Conservation (phyloP, 345 rosid species). For the Melaleuca alternifolia region DNA sequence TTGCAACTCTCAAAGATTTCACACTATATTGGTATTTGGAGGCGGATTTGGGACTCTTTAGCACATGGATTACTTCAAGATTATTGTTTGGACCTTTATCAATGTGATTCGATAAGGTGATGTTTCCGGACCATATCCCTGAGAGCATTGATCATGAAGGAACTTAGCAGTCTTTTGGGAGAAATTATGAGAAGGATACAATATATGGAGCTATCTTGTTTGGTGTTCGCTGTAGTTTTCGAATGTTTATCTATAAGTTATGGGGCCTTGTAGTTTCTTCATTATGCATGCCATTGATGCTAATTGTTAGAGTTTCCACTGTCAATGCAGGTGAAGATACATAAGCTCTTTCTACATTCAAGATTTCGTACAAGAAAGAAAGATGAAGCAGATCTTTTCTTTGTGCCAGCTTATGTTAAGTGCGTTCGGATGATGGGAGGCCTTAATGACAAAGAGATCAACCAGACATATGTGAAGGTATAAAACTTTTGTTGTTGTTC, state of each 20-base stretch:
- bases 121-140: background rate
- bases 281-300: background rate
- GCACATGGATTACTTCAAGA: background rate
- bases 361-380: slow-evolving; percentile 56
- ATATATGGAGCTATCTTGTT: background rate
- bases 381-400: slow-evolving; percentile 88
- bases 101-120: background rate
- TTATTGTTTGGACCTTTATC: background rate
- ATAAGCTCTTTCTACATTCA: slow-evolving; percentile 53
- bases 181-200: background rate
- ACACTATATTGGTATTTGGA: background rate
- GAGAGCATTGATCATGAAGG: background rate
- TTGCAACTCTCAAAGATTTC: background rate
- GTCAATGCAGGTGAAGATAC: slow-evolving; percentile 65
- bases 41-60: background rate
- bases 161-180: background rate
- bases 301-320: background rate
- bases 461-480: slow-evolving; percentile 80
- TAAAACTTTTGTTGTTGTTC: background rate
- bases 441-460: slow-evolving; percentile 86
- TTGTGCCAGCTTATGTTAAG: slow-evolving; percentile 84
- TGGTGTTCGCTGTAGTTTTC: background rate
- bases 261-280: background rate
- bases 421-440: slow-evolving; percentile 94
- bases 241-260: background rate